Conservation (phyloP, 2,329 filamentous ascomycete species). For the Rachicladosporium sp. region DNA sequence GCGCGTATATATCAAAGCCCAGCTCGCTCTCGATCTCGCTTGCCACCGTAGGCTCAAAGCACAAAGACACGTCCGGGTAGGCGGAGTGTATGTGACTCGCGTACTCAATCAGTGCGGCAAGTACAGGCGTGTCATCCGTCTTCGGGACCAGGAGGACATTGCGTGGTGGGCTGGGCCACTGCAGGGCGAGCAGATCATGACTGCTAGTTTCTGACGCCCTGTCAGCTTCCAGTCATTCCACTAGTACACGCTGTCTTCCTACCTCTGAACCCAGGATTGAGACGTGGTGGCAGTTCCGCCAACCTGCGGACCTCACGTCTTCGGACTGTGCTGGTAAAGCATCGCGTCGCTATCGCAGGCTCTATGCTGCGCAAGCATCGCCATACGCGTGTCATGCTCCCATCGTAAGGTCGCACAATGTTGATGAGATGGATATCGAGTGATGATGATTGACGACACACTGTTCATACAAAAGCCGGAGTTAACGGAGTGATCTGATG, state of each 20-base stretch:
- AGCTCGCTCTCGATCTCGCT: conserved; percentile 57
- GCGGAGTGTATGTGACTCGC: conserved; percentile 60
- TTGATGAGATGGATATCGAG: too few species aligned
- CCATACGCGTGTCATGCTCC: conserved; percentile 19
- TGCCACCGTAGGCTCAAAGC: conserved; percentile 71
- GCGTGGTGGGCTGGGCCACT: conserved; percentile 55
- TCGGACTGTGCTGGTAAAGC: conserved; percentile 38
- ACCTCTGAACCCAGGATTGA: conserved; percentile 53
- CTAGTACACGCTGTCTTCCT: conserved; percentile 17
- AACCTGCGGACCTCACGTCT: conserved; percentile 40
- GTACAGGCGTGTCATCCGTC: conserved; percentile 43
- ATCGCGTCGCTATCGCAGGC: conserved; percentile 16
- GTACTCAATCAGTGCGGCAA: conserved; percentile 46
- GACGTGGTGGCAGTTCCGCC: conserved; percentile 40
- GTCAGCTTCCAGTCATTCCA: conserved; percentile 11
- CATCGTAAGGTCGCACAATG: conserved; percentile 10
- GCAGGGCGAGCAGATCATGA: conserved; percentile 51
- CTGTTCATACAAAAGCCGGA: too few species aligned
- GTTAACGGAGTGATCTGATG: too few species aligned
- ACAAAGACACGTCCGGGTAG: conserved; percentile 68
- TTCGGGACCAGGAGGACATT: conserved; percentile 61
- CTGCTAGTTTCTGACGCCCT: conserved; percentile 37
- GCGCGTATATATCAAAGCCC: conserved; percentile 58
- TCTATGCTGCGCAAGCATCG: conserved; percentile 14
- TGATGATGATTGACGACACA: too few species aligned